Percentiles rank a stretch among this genome's conserved stretches.
phyloP scores from a whole-genome alignment of 768 basidiomycete species.

The Tephrocybe sp. region DNA sequence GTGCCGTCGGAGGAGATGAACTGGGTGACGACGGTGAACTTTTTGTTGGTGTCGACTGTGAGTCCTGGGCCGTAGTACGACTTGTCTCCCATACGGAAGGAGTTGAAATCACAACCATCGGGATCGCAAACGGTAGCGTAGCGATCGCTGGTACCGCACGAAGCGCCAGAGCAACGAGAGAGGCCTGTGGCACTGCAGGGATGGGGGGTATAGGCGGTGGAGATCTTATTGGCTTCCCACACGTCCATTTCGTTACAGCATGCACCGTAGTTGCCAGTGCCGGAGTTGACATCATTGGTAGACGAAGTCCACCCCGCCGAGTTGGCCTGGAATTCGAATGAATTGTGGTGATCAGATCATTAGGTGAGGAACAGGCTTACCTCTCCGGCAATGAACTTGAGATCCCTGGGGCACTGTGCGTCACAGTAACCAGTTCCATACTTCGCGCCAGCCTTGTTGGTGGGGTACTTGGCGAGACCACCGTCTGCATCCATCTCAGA shows the following conservation, averaged over 20 bases:
- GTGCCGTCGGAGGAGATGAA: slow-evolving; percentile 50
- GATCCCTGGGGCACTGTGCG: background rate
- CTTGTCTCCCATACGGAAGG: slow-evolving; percentile 49
- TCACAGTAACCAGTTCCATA: slow-evolving; percentile 3
- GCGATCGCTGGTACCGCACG: slow-evolving; percentile 36
- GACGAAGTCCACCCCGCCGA: slow-evolving; percentile 37
- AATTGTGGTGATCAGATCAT: background rate
- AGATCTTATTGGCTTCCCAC: slow-evolving; percentile 55
- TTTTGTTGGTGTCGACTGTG: slow-evolving; percentile 48
- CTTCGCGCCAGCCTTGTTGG: slow-evolving; percentile 1
- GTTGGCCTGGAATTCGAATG: slow-evolving; percentile 41
- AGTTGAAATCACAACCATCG: slow-evolving; percentile 63
- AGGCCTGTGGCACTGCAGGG: slow-evolving; percentile 40
- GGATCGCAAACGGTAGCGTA: slow-evolving; percentile 49
- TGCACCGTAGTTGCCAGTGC: slow-evolving; percentile 40
- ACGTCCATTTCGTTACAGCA: slow-evolving; percentile 34
- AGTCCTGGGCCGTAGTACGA: slow-evolving; percentile 46
- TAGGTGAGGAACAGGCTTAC: background rate
- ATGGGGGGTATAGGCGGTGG: slow-evolving; percentile 53
- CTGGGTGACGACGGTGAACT: slow-evolving; percentile 59
- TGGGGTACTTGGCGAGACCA: background rate
- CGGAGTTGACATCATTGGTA: slow-evolving; percentile 41
- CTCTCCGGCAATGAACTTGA: slow-evolving; percentile 2
- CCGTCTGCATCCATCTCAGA: slow-evolving; percentile 2
- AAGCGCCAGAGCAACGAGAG: slow-evolving; percentile 38